phyloP scores from a whole-genome alignment of 192 early-diverging fungal species.

The Allomyces macrogynus region DNA sequence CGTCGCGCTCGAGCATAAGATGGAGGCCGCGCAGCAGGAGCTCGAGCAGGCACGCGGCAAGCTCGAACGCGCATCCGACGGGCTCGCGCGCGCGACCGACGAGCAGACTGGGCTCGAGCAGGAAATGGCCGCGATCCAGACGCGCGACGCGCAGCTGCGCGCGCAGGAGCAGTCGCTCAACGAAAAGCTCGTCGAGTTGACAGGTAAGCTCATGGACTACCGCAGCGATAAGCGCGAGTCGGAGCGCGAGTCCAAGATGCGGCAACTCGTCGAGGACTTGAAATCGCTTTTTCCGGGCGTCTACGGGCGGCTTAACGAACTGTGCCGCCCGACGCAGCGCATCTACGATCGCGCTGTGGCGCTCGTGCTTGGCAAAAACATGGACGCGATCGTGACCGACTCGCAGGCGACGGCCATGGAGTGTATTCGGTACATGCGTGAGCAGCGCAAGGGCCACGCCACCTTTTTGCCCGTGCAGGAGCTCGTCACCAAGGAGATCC shows the following conservation, averaged over 20 bases:
- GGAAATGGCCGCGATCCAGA: not conserved
- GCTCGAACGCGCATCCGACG: not conserved
- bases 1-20: slow-evolving; percentile 10
- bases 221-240: slow-evolving; percentile 65
- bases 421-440: slow-evolving; percentile 84
- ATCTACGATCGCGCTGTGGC: slow-evolving; percentile 76
- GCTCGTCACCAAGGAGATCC: slow-evolving; percentile 44
- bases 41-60: not conserved
- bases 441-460: slow-evolving; percentile 74
- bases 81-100: not conserved
- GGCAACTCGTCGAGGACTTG: slow-evolving; percentile 54
- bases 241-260: slow-evolving; percentile 53
- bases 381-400: slow-evolving; percentile 92
- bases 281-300: slow-evolving; percentile 78
- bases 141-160: not conserved
- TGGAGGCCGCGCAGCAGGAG: slow-evolving; percentile 2
- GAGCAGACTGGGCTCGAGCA: not conserved
- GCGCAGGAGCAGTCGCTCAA: slow-evolving; percentile 51
- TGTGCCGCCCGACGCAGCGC: slow-evolving; percentile 79
- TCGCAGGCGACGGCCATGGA: slow-evolving; percentile 78
- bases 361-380: slow-evolving; percentile 68
- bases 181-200: slow-evolving; percentile 59
- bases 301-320: slow-evolving; percentile 67
- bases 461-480: slow-evolving; percentile 88
- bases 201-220: slow-evolving; percentile 59